These are phyloP conservation scores for Claviceps sp. DNA, from an alignment of 2,329 filamentous ascomycete genomes.

Conservation along the genomic window DNA sequence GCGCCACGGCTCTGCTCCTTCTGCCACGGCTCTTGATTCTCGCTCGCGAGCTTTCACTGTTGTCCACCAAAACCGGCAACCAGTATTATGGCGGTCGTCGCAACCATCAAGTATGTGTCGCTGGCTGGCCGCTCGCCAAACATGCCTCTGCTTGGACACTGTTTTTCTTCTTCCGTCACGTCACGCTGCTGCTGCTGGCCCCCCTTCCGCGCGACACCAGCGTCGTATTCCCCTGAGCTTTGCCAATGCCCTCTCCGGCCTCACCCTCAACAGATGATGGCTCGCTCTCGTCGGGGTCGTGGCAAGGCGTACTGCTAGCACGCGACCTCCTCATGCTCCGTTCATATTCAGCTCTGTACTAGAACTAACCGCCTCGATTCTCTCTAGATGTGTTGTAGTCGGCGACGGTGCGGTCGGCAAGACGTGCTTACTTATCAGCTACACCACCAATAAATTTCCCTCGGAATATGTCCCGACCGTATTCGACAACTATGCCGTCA, in stretches of 20 bases:
- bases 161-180: conserved; percentile 2
- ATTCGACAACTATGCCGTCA: conserved; percentile 99
- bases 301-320: not conserved
- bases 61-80: conserved; percentile 9
- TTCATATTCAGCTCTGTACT: not conserved
- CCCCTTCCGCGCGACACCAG: not conserved
- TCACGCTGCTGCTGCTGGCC: conserved; percentile 6
- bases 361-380: not conserved
- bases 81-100: conserved; percentile 43
- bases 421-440: conserved; percentile 96
- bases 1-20: conserved; percentile 1
- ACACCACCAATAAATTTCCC: conserved; percentile 99
- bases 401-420: conserved; percentile 99
- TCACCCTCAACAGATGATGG: not conserved
- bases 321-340: not conserved
- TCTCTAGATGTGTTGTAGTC: conserved; percentile 82
- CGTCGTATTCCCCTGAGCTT: not conserved
- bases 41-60: not conserved
- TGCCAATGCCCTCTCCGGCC: not conserved
- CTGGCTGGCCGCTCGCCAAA: conserved; percentile 4
- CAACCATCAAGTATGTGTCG: conserved; percentile 47
- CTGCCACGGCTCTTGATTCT: not conserved
- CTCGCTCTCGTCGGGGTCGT: not conserved
- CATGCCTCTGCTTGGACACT: not conserved
- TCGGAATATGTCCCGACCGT: conserved; percentile 99